Conservation (phyloP, 805 yeast species). For the Candida khao-thaluensis region DNA sequence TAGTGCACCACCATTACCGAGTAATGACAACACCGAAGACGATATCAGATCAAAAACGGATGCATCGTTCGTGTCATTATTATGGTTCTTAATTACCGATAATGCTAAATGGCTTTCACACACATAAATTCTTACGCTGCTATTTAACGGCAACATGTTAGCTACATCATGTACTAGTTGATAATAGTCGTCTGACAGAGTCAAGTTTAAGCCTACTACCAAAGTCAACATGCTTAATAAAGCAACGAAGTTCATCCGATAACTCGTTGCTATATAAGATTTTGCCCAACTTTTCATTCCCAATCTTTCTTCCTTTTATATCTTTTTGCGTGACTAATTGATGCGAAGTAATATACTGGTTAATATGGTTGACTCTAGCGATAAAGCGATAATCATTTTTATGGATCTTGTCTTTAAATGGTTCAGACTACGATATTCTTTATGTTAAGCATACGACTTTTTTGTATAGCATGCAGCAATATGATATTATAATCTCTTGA, state of each 20-base stretch:
- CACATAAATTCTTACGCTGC: conserved; percentile 1
- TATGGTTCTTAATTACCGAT: not conserved
- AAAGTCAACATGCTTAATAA: conserved; percentile 1
- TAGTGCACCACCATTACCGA: conserved; percentile 1
- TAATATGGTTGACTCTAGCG: no score
- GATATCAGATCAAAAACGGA: conserved; percentile 1
- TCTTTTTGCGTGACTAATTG: no score
- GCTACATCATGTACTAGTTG: conserved; percentile 2
- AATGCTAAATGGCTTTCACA: conserved; percentile 1
- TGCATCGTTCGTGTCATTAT: conserved; percentile 1
- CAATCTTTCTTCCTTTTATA: no score
- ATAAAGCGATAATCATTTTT: no score
- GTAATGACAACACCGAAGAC: conserved; percentile 2
- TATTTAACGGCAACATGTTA: conserved; percentile 2
- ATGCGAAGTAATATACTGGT: no score
- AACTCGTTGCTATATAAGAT: not conserved
- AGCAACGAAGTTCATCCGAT: conserved; percentile 1
- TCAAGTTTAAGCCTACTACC: conserved; percentile 1
- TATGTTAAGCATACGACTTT: no score
- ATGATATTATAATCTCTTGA: no score
- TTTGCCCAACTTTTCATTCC: not conserved
- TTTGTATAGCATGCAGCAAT: no score
- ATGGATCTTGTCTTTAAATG: not conserved
- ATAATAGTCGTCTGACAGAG: conserved; percentile 1
- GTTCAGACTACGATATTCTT: no score